These are phyloP conservation scores for Xylariaceae sp. DNA, from an alignment of 2,329 filamentous ascomycete species.

Conservation along the genomic window DNA sequence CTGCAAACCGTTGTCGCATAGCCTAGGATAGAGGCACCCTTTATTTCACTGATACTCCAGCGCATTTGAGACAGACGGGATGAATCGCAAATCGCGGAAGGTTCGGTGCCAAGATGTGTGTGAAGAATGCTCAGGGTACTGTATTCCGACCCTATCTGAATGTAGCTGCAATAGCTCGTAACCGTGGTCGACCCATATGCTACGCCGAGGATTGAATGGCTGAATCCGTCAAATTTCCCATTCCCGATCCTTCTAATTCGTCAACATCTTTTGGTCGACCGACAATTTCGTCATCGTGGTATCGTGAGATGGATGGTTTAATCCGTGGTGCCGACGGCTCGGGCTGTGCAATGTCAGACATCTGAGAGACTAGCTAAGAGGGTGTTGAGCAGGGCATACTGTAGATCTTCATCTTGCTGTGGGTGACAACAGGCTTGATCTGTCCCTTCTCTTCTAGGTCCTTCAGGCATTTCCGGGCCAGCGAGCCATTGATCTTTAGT, in stretches of 20 bases:
- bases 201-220: conserved; percentile 47
- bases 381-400: conserved; percentile 57
- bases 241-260: conserved; percentile 40
- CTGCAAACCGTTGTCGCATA: not conserved
- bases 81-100: conserved; percentile 20
- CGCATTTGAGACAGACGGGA: conserved; percentile 7
- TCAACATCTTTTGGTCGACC: conserved; percentile 37
- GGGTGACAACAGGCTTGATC: conserved; percentile 96
- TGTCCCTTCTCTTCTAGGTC: conserved; percentile 98
- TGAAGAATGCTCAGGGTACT: conserved; percentile 40
- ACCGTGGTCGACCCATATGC: conserved; percentile 44
- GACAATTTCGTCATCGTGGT: conserved; percentile 42
- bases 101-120: conserved; percentile 17
- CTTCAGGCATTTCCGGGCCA: conserved; percentile 86
- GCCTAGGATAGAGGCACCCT: not conserved
- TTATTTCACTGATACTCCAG: conserved; percentile 8
- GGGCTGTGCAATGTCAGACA: conserved; percentile 36
- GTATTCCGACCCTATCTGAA: conserved; percentile 43
- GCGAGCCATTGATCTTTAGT: conserved; percentile 99
- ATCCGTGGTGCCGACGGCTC: conserved; percentile 44
- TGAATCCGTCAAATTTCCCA: conserved; percentile 41
- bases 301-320: conserved; percentile 45
- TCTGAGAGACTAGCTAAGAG: conserved; percentile 2
- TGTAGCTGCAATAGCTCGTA: conserved; percentile 42
- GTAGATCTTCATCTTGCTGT: conserved; percentile 99